A percentile compares a stretch with the other conserved stretches of the same genome.
These are phyloP conservation scores for Geotrichum citri-aurantii DNA, from an alignment of 1,139 yeast species.

Conservation along the genomic window DNA sequence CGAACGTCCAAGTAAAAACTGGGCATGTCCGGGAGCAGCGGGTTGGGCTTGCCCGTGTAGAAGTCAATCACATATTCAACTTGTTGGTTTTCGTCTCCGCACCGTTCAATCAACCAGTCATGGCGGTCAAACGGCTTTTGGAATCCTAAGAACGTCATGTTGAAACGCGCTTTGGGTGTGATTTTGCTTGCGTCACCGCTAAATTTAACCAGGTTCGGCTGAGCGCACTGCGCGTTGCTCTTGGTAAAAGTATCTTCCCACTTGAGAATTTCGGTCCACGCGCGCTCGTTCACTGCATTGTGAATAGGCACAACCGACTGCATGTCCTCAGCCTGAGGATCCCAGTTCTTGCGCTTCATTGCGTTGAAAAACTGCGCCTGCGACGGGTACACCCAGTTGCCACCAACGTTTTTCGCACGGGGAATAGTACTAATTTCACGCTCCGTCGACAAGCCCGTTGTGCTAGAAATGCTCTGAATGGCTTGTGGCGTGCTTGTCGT, in stretches of 20 bases:
- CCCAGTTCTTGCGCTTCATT: slow-evolving; percentile 86
- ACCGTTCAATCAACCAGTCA: slow-evolving; percentile 88
- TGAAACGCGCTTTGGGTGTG: slow-evolving; percentile 85
- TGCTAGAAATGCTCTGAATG: slow-evolving; percentile 38
- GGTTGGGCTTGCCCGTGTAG: slow-evolving; percentile 59
- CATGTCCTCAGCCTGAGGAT: slow-evolving; percentile 80
- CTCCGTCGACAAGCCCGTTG: slow-evolving; percentile 38
- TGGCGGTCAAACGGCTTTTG: slow-evolving; percentile 91
- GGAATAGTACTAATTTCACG: slow-evolving; percentile 83
- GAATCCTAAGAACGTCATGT: slow-evolving; percentile 52
- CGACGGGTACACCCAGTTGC: slow-evolving; percentile 92
- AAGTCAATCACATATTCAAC: slow-evolving; percentile 93
- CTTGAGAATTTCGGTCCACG: slow-evolving; percentile 75
- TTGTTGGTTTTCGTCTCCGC: slow-evolving; percentile 51
- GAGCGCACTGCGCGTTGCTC: slow-evolving; percentile 42
- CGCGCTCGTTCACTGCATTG: slow-evolving; percentile 87
- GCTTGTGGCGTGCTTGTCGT: slow-evolving; percentile 24
- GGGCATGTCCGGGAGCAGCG: slow-evolving; percentile 43
- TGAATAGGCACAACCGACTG: slow-evolving; percentile 88
- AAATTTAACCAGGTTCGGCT: slow-evolving; percentile 63
- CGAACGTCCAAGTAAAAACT: slow-evolving; percentile 81
- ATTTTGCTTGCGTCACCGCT: slow-evolving; percentile 80
- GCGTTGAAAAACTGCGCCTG: slow-evolving; percentile 94
- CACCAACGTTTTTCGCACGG: slow-evolving; percentile 50
- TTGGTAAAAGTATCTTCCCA: slow-evolving; percentile 62